Percentiles rank a stretch among this genome's conserved stretches.
phyloP scores from a whole-genome alignment of 257 asterid genomes.

The Fraxinus americana region DNA sequence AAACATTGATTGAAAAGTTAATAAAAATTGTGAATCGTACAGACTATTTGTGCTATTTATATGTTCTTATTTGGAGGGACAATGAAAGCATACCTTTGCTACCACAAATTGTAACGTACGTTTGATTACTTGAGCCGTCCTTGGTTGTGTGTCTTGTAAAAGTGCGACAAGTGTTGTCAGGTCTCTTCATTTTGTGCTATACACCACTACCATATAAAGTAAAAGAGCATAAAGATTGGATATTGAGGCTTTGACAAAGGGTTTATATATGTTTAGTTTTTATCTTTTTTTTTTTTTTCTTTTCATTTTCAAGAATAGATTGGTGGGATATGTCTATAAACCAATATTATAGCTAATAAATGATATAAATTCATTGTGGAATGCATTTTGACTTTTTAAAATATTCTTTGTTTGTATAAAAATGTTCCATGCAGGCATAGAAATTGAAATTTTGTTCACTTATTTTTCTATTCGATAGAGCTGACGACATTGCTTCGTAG shows the following conservation, averaged over 20 bases:
- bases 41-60: too few species aligned
- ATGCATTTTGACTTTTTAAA: conserved; percentile 34
- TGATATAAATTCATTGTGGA: conserved; percentile 14
- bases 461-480: conserved; percentile 28
- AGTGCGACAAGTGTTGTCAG: background rate
- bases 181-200: background rate
- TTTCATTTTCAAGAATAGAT: conserved; percentile 25
- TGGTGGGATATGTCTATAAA: conserved; percentile 33
- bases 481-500: conserved; percentile 41
- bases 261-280: conserved; percentile 12
- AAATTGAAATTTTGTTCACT: conserved; percentile 29
- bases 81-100: background rate
- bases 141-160: background rate
- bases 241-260: background rate
- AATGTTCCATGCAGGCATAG: conserved; percentile 27
- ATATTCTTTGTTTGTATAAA: conserved; percentile 19
- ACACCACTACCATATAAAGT: background rate
- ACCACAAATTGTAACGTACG: background rate
- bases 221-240: background rate
- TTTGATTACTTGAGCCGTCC: conserved; percentile 4
- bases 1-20: too few species aligned
- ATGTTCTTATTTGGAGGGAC: background rate
- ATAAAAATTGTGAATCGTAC: too few species aligned
- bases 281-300: background rate
- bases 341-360: too few species aligned